phyloP scores from a whole-genome alignment of 805 yeast species.

The Lipomyces oligophaga region DNA sequence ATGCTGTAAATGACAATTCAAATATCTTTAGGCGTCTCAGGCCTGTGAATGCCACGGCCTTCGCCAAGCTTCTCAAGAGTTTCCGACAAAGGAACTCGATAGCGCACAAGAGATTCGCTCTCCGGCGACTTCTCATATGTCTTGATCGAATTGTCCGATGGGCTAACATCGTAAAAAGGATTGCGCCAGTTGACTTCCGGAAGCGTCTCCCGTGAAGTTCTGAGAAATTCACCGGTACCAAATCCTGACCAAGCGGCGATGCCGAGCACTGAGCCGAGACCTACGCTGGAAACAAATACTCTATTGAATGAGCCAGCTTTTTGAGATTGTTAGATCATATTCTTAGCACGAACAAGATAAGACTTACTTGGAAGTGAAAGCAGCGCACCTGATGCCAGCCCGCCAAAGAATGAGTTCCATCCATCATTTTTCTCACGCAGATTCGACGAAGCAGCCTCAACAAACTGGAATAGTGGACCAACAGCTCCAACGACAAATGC shows the following conservation, averaged over 20 bases:
- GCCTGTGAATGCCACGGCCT: conserved; percentile 30
- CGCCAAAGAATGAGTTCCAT: conserved; percentile 41
- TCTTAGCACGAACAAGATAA: too few species aligned
- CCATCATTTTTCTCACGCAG: conserved; percentile 61
- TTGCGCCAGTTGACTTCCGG: too few species aligned
- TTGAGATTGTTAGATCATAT: too few species aligned
- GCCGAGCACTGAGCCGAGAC: conserved; percentile 23
- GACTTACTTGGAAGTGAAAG: conserved; percentile 9
- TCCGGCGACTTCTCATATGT: too few species aligned
- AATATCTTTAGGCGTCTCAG: conserved; percentile 6
- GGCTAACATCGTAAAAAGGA: too few species aligned
- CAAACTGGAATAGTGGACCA: conserved; percentile 47
- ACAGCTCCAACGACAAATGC: conserved; percentile 29
- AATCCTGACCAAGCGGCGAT: conserved; percentile 51
- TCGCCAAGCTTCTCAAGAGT: conserved; percentile 71
- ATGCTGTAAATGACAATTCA: too few species aligned
- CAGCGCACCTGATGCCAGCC: conserved; percentile 20
- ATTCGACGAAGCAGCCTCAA: conserved; percentile 50
- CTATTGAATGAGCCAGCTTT: conserved; percentile 12
- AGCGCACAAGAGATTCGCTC: too few species aligned
- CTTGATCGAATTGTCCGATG: too few species aligned
- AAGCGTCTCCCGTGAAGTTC: too few species aligned
- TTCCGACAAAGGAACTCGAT: conserved; percentile 78
- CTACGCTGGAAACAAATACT: conserved; percentile 13
- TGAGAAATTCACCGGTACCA: too few species aligned